Evolutionary conservation across 208 protist genomes (phyloP).

Genomic region (Leptomonas seymouri): DNA sequence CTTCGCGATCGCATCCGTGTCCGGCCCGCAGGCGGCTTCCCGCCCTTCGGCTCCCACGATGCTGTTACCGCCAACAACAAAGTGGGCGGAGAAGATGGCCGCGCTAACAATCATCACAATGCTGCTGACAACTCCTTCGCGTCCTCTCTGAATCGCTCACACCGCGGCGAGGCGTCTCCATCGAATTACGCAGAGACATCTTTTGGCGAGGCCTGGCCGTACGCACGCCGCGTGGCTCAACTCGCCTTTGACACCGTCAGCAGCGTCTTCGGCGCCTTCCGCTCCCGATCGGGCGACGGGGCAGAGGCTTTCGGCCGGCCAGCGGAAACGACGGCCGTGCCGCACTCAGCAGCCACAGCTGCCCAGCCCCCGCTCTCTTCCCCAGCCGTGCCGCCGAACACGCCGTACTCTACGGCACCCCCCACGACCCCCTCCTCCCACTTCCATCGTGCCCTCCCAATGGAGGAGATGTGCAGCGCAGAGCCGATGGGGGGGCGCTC

Average conservation of each 20-base stretch:
- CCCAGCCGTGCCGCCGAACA: conserved; percentile 20
- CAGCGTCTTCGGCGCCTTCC: conserved; percentile 20
- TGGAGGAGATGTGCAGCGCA: background rate
- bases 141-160: background rate
- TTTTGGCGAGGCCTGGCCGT: conserved; percentile 1
- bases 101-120: background rate
- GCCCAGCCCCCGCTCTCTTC: background rate
- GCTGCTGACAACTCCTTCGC: background rate
- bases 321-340: background rate
- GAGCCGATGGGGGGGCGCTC: background rate
- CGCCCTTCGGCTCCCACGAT: background rate
- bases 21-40: conserved; percentile 17
- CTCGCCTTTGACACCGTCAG: conserved; percentile 27
- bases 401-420: background rate
- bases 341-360: background rate
- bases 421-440: background rate
- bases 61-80: background rate
- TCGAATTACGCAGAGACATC: background rate
- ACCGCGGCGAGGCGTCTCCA: background rate
- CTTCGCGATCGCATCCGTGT: conserved; percentile 36
- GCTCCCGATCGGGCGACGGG: background rate
- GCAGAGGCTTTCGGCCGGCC: background rate
- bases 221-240: conserved; percentile 17
- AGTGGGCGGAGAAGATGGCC: background rate
- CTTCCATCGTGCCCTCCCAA: background rate